These are phyloP conservation scores for Trichoderma polysporum DNA, from an alignment of 2,329 filamentous ascomycete species.

Conservation along the genomic window DNA sequence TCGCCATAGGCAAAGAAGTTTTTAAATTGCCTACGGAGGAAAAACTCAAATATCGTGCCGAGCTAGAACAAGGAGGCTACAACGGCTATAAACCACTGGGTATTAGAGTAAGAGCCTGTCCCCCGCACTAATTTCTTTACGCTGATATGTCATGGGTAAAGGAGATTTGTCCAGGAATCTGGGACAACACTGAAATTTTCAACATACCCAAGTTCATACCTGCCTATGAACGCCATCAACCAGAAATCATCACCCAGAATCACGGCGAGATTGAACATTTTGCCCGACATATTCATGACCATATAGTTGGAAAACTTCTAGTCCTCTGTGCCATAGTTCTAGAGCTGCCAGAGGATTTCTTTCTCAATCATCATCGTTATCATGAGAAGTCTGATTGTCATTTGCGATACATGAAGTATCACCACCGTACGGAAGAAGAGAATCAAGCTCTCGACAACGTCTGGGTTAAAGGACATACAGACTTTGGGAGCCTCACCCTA, in stretches of 20 bases:
- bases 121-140: background rate
- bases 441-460: constrained; percentile 40
- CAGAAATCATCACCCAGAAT: constrained; percentile 35
- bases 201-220: constrained; percentile 44
- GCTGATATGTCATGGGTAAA: constrained; percentile 15
- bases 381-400: constrained; percentile 54
- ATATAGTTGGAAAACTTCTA: constrained; percentile 36
- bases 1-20: constrained; percentile 59
- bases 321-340: constrained; percentile 48
- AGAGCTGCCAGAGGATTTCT: constrained; percentile 55
- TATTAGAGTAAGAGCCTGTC: constrained; percentile 28
- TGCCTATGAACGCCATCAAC: constrained; percentile 33
- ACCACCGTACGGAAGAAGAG: constrained; percentile 44
- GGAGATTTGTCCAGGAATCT: constrained; percentile 35
- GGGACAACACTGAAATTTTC: constrained; percentile 42
- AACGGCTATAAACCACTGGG: constrained; percentile 56
- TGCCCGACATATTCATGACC: constrained; percentile 36
- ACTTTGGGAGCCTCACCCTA: constrained; percentile 55
- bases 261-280: constrained; percentile 36
- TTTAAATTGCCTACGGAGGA: constrained; percentile 57
- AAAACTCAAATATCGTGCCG: constrained; percentile 56
- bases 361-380: constrained; percentile 55
- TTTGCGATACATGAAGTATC: constrained; percentile 61
- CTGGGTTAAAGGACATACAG: constrained; percentile 49
- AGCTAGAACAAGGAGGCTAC: constrained; percentile 53